A percentile compares a stretch with the other conserved stretches of the same genome.
Conservation (phyloP, 1,284 basidiomycete genomes). For the Fomitopsis schrenkii region DNA sequence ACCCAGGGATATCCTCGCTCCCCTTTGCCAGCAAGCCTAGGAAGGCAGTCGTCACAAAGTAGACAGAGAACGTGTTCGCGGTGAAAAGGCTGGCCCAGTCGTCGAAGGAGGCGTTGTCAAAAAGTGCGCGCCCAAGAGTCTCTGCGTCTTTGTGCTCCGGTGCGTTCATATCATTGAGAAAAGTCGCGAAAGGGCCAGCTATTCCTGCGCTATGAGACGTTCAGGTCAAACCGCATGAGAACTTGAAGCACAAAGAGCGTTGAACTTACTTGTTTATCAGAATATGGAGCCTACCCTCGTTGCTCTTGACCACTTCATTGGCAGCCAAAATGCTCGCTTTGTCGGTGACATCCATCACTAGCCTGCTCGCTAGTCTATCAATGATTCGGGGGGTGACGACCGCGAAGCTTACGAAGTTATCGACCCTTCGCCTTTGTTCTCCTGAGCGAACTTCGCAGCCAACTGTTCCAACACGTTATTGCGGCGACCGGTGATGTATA, state of each 20-base stretch:
- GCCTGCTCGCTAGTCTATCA: constrained; percentile 32
- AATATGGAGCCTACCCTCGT: constrained; percentile 71
- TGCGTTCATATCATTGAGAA: constrained; percentile 50
- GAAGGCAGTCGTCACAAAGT: constrained; percentile 73
- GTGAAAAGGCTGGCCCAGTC: constrained; percentile 57
- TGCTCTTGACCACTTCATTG: constrained; percentile 47
- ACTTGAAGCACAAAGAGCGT: constrained; percentile 35
- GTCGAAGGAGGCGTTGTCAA: constrained; percentile 60
- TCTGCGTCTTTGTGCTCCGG: constrained; percentile 59
- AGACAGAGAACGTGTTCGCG: constrained; percentile 68
- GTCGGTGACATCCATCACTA: constrained; percentile 67
- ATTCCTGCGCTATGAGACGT: constrained; percentile 57
- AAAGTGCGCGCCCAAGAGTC: constrained; percentile 59
- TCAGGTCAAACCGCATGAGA: neutral
- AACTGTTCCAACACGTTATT: constrained; percentile 57
- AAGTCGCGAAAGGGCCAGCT: constrained; percentile 54
- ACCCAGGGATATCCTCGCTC: constrained; percentile 50
- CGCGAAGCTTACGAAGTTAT: constrained; percentile 50
- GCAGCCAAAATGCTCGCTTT: constrained; percentile 61
- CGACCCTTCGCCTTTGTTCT: constrained; percentile 37
- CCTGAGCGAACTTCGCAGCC: constrained; percentile 41
- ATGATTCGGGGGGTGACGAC: constrained; percentile 18
- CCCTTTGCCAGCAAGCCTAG: constrained; percentile 70
- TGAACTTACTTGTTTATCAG: constrained; percentile 72
- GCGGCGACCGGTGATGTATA: constrained; percentile 75